Evolutionary conservation across 2,329 filamentous ascomycete species (phyloP).

Genomic region (Dactylellina cionopaga): DNA sequence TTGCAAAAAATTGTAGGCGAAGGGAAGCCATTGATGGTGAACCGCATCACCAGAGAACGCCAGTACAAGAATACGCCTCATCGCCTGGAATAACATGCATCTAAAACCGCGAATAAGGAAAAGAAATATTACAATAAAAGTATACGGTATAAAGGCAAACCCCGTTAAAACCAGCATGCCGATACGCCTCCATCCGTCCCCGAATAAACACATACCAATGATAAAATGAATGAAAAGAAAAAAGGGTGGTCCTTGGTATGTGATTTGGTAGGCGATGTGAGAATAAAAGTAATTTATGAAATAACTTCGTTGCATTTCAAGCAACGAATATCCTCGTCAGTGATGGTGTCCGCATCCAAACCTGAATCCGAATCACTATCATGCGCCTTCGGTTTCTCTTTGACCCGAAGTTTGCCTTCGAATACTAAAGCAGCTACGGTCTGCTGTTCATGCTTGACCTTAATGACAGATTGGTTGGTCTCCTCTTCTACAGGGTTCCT

Average conservation of each 20-base stretch:
- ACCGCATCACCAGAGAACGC: background rate
- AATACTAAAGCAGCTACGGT: constrained; percentile 3
- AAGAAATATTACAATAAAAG: background rate
- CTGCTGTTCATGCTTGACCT: background rate
- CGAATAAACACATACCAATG: too few relatives aligned
- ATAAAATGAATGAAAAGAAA: background rate
- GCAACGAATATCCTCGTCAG: constrained; percentile 32
- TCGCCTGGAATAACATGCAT: background rate
- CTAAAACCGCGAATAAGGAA: background rate
- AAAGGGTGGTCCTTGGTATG: background rate
- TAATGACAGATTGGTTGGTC: background rate
- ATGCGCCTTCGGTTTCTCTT: background rate
- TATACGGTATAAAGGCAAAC: too few relatives aligned
- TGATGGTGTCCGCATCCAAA: constrained; percentile 18
- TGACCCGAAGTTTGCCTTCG: constrained; percentile 24
- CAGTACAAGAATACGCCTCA: background rate
- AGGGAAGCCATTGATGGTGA: too few relatives aligned
- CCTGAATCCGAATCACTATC: constrained; percentile 28
- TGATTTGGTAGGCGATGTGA: background rate
- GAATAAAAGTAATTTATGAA: background rate
- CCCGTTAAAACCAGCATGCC: too few relatives aligned
- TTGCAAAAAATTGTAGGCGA: too few relatives aligned
- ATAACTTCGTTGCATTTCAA: constrained; percentile 14
- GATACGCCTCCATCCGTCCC: too few relatives aligned
- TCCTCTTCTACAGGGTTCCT: background rate